Conservation (phyloP, 2,329 filamentous ascomycete species). For the Aureobasidium sp. region DNA sequence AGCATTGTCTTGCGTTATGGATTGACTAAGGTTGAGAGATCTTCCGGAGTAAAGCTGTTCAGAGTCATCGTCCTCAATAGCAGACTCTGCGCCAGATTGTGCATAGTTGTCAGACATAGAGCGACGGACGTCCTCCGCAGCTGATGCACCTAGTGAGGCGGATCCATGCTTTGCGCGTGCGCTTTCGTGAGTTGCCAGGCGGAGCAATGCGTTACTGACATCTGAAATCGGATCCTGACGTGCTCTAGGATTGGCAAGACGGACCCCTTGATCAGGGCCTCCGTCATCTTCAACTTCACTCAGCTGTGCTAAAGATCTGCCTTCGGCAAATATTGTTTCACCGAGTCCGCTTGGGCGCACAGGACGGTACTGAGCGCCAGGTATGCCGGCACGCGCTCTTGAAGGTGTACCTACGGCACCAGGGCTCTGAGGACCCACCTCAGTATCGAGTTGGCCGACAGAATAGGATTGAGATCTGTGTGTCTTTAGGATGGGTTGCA, state of each 20-base stretch:
- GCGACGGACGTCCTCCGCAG: conserved; percentile 3
- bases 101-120: background rate
- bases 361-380: conserved; percentile 14
- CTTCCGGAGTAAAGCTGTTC: background rate
- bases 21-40: conserved; percentile 28
- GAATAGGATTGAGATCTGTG: conserved; percentile 96
- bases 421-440: conserved; percentile 28
- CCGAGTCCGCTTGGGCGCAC: conserved; percentile 22
- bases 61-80: conserved; percentile 9
- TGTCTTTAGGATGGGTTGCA: conserved; percentile 85
- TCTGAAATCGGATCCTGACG: conserved; percentile 11
- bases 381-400: conserved; percentile 24
- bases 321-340: conserved; percentile 16
- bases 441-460: conserved; percentile 78
- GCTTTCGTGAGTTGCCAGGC: conserved; percentile 32
- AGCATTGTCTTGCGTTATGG: conserved; percentile 45
- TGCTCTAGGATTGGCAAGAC: conserved; percentile 20
- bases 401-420: conserved; percentile 12
- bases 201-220: conserved; percentile 22
- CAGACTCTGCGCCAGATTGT: background rate
- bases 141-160: background rate
- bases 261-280: conserved; percentile 48
- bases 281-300: conserved; percentile 64
- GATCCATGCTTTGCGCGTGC: conserved; percentile 20
- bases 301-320: conserved; percentile 54